Conservation (phyloP, 2,329 filamentous ascomycete species). For the Fusarium coffeatum region DNA sequence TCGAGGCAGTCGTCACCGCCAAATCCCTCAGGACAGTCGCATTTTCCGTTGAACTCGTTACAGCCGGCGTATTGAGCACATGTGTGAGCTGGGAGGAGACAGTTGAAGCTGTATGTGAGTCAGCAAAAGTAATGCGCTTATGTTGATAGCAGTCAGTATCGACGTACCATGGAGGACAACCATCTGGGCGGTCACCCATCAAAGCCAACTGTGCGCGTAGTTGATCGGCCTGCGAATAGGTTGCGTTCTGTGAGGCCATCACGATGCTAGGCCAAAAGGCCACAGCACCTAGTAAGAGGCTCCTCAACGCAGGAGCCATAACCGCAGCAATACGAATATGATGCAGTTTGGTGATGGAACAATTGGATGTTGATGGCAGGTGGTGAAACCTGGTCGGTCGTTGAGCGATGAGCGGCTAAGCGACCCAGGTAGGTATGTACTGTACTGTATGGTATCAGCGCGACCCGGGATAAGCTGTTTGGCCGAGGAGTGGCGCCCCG, state of each 20-base stretch:
- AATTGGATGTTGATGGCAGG: slow-evolving; percentile 28
- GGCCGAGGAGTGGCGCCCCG: slow-evolving; percentile 45
- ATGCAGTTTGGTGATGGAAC: slow-evolving; percentile 34
- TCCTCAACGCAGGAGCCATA: slow-evolving; percentile 57
- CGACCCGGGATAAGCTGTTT: slow-evolving; percentile 44
- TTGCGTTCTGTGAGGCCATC: slow-evolving; percentile 60
- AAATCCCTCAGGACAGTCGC: slow-evolving; percentile 90
- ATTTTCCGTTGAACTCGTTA: slow-evolving; percentile 91
- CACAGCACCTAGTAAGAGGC: slow-evolving; percentile 55
- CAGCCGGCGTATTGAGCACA: slow-evolving; percentile 93
- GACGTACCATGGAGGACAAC: slow-evolving; percentile 80
- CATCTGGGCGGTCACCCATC: slow-evolving; percentile 77
- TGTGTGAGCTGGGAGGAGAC: slow-evolving; percentile 89
- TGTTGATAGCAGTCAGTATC: background rate
- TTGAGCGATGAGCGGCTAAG: slow-evolving; percentile 14
- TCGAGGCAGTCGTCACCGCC: slow-evolving; percentile 93
- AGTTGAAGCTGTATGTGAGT: slow-evolving; percentile 82
- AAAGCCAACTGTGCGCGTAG: slow-evolving; percentile 75
- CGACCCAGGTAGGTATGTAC: background rate
- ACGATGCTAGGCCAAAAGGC: slow-evolving; percentile 55
- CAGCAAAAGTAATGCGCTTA: background rate
- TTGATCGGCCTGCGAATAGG: slow-evolving; percentile 71
- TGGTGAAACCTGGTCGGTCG: slow-evolving; percentile 29
- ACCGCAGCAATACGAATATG: slow-evolving; percentile 43
- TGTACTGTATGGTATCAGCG: slow-evolving; percentile 20